Conservation (phyloP, 2,329 filamentous ascomycete species). For the Pseudocercospora macadamiae region DNA sequence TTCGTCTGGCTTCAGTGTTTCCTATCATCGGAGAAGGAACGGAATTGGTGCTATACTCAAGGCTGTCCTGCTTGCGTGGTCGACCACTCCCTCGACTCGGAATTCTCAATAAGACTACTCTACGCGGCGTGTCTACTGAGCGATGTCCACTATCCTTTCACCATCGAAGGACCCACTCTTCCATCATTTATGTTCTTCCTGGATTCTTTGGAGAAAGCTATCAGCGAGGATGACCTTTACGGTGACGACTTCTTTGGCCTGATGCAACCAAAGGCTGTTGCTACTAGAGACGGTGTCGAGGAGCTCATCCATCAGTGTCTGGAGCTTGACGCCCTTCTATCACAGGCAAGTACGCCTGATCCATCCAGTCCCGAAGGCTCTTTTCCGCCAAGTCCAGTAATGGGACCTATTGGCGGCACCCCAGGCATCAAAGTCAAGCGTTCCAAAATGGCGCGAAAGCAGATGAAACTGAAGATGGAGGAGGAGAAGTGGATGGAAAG, state of each 20-base stretch:
- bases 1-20: constrained; percentile 65
- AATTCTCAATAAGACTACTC: constrained; percentile 51
- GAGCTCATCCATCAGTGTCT: constrained; percentile 52
- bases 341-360: constrained; percentile 31
- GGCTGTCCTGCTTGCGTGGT: constrained; percentile 59
- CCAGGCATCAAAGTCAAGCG: constrained; percentile 42
- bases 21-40: constrained; percentile 54
- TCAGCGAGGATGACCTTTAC: constrained; percentile 49
- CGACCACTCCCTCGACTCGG: constrained; percentile 48
- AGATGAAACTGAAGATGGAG: constrained; percentile 47
- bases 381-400: constrained; percentile 26
- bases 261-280: constrained; percentile 47
- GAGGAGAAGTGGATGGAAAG: constrained; percentile 48
- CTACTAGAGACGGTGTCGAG: constrained; percentile 48
- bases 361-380: constrained; percentile 26
- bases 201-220: constrained; percentile 45
- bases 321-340: constrained; percentile 42
- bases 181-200: constrained; percentile 46
- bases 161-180: constrained; percentile 38
- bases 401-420: constrained; percentile 32
- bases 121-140: constrained; percentile 53
- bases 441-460: constrained; percentile 50
- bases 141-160: constrained; percentile 42
- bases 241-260: constrained; percentile 48
- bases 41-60: constrained; percentile 59